phyloP scores from a whole-genome alignment of 768 basidiomycete genomes.

The Chiua virens region DNA sequence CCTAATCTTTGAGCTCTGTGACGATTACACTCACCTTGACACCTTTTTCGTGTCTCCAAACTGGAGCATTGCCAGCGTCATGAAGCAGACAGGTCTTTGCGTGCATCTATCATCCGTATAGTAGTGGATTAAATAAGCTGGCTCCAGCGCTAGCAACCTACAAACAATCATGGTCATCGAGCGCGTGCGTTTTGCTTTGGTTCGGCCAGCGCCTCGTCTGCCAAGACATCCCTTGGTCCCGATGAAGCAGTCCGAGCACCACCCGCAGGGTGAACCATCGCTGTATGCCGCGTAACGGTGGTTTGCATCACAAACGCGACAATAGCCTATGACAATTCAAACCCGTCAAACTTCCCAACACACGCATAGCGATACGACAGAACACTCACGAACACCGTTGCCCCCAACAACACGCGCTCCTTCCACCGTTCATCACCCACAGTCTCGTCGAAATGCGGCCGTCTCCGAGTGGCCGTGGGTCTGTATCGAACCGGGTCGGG shows the following conservation, averaged over 20 bases:
- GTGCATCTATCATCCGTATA: neutral
- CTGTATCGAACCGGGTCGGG: constrained; percentile 44
- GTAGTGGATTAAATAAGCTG: no score
- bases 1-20: no score
- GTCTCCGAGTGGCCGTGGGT: constrained; percentile 30
- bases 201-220: constrained; percentile 26
- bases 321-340: constrained; percentile 21
- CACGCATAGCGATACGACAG: neutral
- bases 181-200: constrained; percentile 1
- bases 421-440: constrained; percentile 63
- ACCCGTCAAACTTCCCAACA: no score
- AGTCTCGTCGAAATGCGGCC: constrained; percentile 48
- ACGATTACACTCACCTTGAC: no score
- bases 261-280: constrained; percentile 22
- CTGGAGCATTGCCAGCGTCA: no score
- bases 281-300: constrained; percentile 29
- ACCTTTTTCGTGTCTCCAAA: no score
- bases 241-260: constrained; percentile 3
- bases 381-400: constrained; percentile 47
- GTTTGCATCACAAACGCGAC: constrained; percentile 35
- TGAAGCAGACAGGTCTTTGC: neutral
- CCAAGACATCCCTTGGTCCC: constrained; percentile 2
- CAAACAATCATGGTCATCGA: neutral
- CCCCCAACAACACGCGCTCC: constrained; percentile 58
- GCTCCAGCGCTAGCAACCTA: neutral